Conservation (phyloP, 169 alveolate species). For the Theileria parva region DNA sequence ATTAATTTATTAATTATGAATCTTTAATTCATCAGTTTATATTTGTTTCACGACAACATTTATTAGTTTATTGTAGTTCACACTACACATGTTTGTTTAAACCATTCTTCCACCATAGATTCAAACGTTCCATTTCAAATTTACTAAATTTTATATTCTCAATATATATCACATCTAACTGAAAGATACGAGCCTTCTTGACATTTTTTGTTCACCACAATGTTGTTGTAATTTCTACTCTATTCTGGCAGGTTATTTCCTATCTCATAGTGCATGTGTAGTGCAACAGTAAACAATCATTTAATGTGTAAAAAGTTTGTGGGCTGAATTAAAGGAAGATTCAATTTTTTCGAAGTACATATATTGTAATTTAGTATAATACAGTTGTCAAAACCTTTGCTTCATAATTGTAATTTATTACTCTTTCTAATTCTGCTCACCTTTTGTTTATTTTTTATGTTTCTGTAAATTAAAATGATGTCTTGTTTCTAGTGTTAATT, state of each 20-base stretch:
- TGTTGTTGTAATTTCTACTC: neutral
- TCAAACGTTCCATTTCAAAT: neutral
- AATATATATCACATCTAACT: neutral
- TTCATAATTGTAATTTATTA: neutral
- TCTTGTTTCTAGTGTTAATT: neutral
- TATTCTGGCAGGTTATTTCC: neutral
- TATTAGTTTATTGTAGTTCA: neutral
- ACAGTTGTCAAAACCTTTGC: neutral
- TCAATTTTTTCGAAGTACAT: conserved; percentile 4
- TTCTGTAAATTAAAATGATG: neutral
- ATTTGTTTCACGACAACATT: neutral
- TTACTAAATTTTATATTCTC: neutral
- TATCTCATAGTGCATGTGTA: conserved; percentile 26
- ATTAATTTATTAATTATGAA: too few relatives aligned
- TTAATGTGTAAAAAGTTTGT: conserved; percentile 6
- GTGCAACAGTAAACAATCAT: neutral
- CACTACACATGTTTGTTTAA: neutral
- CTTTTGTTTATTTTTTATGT: neutral
- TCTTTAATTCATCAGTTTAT: too few relatives aligned
- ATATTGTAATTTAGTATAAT: neutral
- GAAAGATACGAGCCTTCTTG: neutral
- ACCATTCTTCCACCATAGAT: neutral
- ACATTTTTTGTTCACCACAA: neutral
- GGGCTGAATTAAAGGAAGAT: conserved; percentile 20
- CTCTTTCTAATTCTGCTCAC: neutral